Conservation (phyloP, 2,329 filamentous ascomycete genomes). For the Coniochaeta sp. region DNA sequence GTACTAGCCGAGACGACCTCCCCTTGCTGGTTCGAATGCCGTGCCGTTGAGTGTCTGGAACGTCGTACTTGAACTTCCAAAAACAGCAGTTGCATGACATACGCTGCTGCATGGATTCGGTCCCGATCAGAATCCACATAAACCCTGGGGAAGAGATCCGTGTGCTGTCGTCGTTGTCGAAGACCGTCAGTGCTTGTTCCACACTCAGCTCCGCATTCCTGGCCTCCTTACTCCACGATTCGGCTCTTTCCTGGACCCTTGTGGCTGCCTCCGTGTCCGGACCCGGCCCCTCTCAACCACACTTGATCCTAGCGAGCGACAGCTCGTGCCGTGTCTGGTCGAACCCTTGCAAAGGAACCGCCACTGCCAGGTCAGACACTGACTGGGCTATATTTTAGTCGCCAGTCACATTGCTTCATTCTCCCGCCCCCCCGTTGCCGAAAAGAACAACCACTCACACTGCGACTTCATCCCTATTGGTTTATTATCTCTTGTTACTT, state of each 20-base stretch:
- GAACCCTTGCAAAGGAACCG: slow-evolving; percentile 15
- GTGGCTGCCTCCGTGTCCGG: neutral
- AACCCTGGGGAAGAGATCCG: neutral
- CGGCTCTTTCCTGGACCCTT: neutral
- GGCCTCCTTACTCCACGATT: neutral
- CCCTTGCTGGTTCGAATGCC: neutral
- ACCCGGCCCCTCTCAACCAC: neutral
- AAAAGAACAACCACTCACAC: slow-evolving; percentile 9
- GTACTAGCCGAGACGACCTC: neutral
- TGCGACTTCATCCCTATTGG: slow-evolving; percentile 15
- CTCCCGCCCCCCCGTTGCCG: slow-evolving; percentile 14
- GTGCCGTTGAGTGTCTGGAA: slow-evolving; percentile 1
- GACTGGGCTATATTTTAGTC: slow-evolving; percentile 16
- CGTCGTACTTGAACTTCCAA: slow-evolving; percentile 19
- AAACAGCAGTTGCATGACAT: slow-evolving; percentile 16
- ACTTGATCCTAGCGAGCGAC: slow-evolving; percentile 4
- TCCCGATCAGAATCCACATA: neutral
- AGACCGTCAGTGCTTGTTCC: neutral
- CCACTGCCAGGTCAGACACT: slow-evolving; percentile 9
- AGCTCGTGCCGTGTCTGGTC: slow-evolving; percentile 10
- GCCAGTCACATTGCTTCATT: slow-evolving; percentile 15
- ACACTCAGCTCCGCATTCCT: neutral
- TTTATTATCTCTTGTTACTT: slow-evolving; percentile 11
- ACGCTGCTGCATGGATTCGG: slow-evolving; percentile 1
- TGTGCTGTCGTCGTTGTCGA: neutral